Conservation (phyloP, 352 stramenopile genomes). For the Phytophthora ohioensis region DNA sequence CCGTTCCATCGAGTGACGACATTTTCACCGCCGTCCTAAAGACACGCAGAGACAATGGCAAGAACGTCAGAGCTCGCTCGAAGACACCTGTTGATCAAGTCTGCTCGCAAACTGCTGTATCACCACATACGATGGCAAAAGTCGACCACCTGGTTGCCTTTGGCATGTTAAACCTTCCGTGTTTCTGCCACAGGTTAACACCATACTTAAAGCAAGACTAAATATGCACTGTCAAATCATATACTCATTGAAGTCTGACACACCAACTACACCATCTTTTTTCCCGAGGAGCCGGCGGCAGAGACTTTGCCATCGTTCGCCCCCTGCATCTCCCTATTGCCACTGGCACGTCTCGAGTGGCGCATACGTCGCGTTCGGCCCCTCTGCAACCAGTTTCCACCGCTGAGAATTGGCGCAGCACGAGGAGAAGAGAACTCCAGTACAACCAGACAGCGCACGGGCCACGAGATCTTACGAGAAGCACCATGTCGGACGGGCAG, state of each 20-base stretch:
- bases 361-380: conserved; percentile 9
- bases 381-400: conserved; percentile 13
- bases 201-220: background rate
- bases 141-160: background rate
- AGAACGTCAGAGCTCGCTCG: background rate
- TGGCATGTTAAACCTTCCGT: background rate
- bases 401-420: background rate
- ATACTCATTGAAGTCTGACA: conserved; percentile 21
- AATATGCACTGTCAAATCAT: conserved; percentile 9
- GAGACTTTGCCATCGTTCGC: conserved; percentile 26
- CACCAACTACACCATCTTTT: conserved; percentile 23
- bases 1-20: conserved; percentile 1
- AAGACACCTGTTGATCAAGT: background rate
- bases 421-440: conserved; percentile 1
- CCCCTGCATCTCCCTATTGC: conserved; percentile 26
- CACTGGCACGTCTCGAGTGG: conserved; percentile 9
- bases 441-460: background rate
- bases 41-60: background rate
- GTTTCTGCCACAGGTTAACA: background rate
- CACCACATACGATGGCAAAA: background rate
- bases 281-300: conserved; percentile 28
- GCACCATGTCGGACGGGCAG: conserved; percentile 46
- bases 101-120: background rate
- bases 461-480: conserved; percentile 3
- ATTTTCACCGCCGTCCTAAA: background rate